Evolutionary conservation across 805 yeast species (phyloP), one percentile per base, ranked within the genome.

Genomic region (Metschnikowia baotianmanensis): DNA sequence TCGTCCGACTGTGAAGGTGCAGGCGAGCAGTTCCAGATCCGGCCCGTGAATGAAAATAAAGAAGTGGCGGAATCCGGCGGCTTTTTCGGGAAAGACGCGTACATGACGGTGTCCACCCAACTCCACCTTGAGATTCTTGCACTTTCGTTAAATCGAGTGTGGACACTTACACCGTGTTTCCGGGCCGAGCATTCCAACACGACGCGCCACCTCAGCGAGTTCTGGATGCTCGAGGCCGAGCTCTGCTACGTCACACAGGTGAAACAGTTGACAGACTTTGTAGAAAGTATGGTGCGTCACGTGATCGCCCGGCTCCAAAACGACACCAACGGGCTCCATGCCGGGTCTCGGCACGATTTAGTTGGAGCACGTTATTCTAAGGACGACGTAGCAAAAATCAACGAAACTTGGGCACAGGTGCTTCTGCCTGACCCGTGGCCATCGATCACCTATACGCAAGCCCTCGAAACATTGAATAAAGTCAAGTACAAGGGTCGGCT

Each of bases 221-320:
- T 93, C 61, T 93, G 97, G 97, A 90, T 93, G 97, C 63, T 93
- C 2, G 99, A 93, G 61, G 95, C 89, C 0, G 99, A 93, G 58
- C 62, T 88, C 16, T 80, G 87, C 7, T 86, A 85, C 59, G 63
- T 84, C 2, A 69, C 71, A 5, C 61, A 69, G 11, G 74, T 90
- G 6, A 56, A 58, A 3, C 83, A 83, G 45, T 62, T 93, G 41
- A 82, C 91, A 1, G 55, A 54, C 2, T 74, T 87, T 36, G 77
- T 83, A 2, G 96, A 90, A 58, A 55, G 57, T 1, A 83, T 89
- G 95, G 69, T 87, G 26, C 76, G 80, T 43, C 30, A 18, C 3
- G 21, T 45, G 13, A 45, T 45, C 15, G 4, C 12, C 11, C 19
- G 17, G 9, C 43, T 65, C 22, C 19, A 15, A n/a, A 36, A 32